These are phyloP conservation scores for Diaporthe nobilis DNA, from an alignment of 2,329 filamentous ascomycete species.

Conservation along the genomic window DNA sequence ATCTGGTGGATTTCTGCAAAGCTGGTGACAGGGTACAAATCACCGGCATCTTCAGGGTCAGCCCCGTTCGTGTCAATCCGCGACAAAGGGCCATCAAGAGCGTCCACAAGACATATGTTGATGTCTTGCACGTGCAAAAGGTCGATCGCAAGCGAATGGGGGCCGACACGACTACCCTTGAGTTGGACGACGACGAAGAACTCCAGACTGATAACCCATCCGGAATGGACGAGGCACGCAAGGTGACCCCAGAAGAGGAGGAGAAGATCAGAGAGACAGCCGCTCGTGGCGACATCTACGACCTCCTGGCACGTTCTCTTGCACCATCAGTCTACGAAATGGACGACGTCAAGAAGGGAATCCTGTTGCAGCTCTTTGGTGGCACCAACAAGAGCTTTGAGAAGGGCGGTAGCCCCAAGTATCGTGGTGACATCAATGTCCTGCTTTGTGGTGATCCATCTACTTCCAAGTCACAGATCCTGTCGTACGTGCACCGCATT, in stretches of 20 bases:
- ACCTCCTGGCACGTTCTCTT: slow-evolving; percentile 89
- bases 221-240: slow-evolving; percentile 86
- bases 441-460: slow-evolving; percentile 97
- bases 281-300: slow-evolving; percentile 88
- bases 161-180: slow-evolving; percentile 89
- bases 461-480: slow-evolving; percentile 93
- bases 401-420: slow-evolving; percentile 94
- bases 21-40: slow-evolving; percentile 96
- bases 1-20: slow-evolving; percentile 97
- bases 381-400: slow-evolving; percentile 98
- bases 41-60: slow-evolving; percentile 96
- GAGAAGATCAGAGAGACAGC: slow-evolving; percentile 88
- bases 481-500: slow-evolving; percentile 97
- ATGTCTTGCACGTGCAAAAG: slow-evolving; percentile 96
- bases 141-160: slow-evolving; percentile 96
- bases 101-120: slow-evolving; percentile 97
- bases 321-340: slow-evolving; percentile 97
- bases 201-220: slow-evolving; percentile 67
- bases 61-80: slow-evolving; percentile 93
- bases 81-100: slow-evolving; percentile 93
- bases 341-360: slow-evolving; percentile 99
- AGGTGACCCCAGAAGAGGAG: slow-evolving; percentile 88
- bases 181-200: slow-evolving; percentile 82
- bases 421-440: slow-evolving; percentile 97
- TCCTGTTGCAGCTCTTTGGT: slow-evolving; percentile 94